Evolutionary conservation across 768 basidiomycete species (phyloP).

Genomic region (Chalciporus piperatus): DNA sequence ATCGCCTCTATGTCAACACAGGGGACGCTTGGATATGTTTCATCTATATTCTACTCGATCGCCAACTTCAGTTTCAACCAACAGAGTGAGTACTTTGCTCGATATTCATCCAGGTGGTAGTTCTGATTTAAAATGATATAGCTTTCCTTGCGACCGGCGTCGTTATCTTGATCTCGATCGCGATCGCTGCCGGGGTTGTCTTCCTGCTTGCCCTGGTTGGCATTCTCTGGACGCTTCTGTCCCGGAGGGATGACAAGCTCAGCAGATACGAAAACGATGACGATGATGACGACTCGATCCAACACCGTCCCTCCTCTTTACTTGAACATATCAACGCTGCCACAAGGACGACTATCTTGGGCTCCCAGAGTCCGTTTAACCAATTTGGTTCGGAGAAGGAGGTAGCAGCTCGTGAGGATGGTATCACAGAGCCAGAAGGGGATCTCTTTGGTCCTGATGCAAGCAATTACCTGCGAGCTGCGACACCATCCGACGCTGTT

Average conservation of each 20-base stretch:
- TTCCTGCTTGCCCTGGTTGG: conserved; percentile 84
- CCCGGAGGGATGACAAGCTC: conserved; percentile 71
- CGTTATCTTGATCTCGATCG: conserved; percentile 96
- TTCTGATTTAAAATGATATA: conserved; percentile 26
- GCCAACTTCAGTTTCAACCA: conserved; percentile 71
- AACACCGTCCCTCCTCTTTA: conserved; percentile 82
- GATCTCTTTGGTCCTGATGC: conserved; percentile 71
- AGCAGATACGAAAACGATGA: conserved; percentile 65
- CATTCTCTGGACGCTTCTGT: conserved; percentile 86
- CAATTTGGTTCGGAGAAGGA: conserved; percentile 51
- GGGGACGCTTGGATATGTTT: conserved; percentile 68
- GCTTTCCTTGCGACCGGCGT: conserved; percentile 89
- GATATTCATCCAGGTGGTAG: neutral
- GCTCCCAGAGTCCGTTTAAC: conserved; percentile 40
- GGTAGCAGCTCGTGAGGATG: conserved; percentile 39
- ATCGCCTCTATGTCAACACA: conserved; percentile 62
- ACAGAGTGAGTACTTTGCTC: conserved; percentile 49
- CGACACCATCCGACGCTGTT: conserved; percentile 76
- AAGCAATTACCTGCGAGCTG: conserved; percentile 74
- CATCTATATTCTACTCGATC: conserved; percentile 82
- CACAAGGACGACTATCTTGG: conserved; percentile 79
- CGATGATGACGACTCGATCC: conserved; percentile 72
- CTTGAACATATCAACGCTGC: conserved; percentile 91
- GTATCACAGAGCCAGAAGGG: conserved; percentile 30
- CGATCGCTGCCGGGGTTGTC: conserved; percentile 91